Evolutionary conservation across 768 basidiomycete genomes (phyloP).

Genomic region (Boletus barrowsii): DNA sequence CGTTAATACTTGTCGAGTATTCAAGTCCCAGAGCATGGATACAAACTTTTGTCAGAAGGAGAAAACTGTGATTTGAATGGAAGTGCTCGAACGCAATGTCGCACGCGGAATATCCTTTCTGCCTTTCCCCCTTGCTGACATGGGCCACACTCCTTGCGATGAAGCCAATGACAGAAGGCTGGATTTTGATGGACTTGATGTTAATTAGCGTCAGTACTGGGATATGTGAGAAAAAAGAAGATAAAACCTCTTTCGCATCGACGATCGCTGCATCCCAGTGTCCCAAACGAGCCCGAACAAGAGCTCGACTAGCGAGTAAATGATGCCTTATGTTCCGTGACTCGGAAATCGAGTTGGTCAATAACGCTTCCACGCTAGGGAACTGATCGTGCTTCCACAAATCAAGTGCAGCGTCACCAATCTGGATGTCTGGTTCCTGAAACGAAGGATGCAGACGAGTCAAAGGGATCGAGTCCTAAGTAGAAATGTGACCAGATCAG

Average conservation of each 20-base stretch:
- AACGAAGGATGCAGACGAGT: not conserved
- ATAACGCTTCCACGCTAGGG: not conserved
- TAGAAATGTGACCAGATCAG: no score
- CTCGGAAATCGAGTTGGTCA: not conserved
- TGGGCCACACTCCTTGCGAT: constrained; percentile 1
- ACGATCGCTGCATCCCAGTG: not conserved
- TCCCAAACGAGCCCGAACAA: not conserved
- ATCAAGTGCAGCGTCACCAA: not conserved
- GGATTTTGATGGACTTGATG: not conserved
- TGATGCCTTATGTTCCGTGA: not conserved
- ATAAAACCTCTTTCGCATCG: constrained; percentile 1
- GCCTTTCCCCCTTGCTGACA: not conserved
- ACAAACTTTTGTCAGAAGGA: not conserved
- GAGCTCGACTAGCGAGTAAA: not conserved
- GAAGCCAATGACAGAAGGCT: not conserved
- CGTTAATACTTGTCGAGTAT: not conserved
- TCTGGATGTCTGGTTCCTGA: not conserved
- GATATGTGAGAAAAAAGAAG: not conserved
- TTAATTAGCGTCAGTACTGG: not conserved
- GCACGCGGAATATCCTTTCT: not conserved
- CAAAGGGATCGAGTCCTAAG: not conserved
- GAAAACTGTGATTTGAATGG: not conserved
- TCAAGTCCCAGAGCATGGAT: no score
- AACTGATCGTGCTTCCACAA: not conserved
- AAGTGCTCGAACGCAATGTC: not conserved